Evolutionary conservation across 345 rosid genomes (phyloP), one percentile per base, ranked within the genome.

Genomic region (Hibiscus trionum): DNA sequence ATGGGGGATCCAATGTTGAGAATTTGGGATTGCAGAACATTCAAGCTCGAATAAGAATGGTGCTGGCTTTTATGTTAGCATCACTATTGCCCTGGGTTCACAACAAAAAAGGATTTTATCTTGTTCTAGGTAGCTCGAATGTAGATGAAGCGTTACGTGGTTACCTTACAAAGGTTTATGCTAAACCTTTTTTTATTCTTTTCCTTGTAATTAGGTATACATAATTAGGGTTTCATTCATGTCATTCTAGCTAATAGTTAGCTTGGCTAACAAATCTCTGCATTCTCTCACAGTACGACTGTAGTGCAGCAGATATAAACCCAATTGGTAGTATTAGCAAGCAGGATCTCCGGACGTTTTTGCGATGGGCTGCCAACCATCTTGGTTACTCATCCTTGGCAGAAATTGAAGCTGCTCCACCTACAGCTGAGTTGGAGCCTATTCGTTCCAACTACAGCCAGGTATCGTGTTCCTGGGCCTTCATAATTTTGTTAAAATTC

Each of bases 41-140:
- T 81, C 99, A 88, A 87, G 97, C 96, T 68, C 86, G 99, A 80
- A 91, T 88, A 71, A 93, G 97, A 83, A 96, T 96, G 99, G 97
- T 93, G 58, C 77, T 93, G 72, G 96, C 99, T 29, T 89, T 87
- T 78, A 91, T 87, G 89, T 76, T 96, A 71, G 97, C 99, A 58
- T 93, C 98, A 58, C 86, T 90, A 61, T 85, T 96, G 83, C 98
- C 99, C 66, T 93, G 99, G 98, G 94, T 89, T 82, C 98, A 91
- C 81, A 87, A 72, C 77, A 96, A 93, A 74, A 79, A 86, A 11
- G 98, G 98, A 5, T 93, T 88, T 82, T 90, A 87, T 85, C 99
- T 96, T 63, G 98, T 95, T 81, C 63, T 93, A 76, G 97, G 99
- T 63, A 91, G 98, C 87, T 96, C 99, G 63, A 96, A 86, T 21